Percentiles rank a stretch among this genome's conserved stretches.
Evolutionary conservation across 2,329 filamentous ascomycete genomes (phyloP).

Genomic region (Exophiala dermatitidis): DNA sequence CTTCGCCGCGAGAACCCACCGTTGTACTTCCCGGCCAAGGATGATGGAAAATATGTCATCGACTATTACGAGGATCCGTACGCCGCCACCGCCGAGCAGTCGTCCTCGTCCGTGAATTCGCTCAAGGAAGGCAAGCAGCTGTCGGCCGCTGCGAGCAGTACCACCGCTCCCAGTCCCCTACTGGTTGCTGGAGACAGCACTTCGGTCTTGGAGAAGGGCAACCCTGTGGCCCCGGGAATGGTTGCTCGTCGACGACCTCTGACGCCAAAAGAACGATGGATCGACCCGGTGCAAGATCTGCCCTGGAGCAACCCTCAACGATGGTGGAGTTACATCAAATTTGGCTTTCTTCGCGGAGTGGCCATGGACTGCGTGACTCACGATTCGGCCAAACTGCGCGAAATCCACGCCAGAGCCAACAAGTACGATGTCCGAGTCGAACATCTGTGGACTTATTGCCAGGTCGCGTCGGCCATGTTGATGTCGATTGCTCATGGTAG

Average conservation of each 20-base stretch:
- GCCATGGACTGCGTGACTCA: conserved; percentile 35
- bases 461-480: conserved; percentile 38
- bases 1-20: conserved; percentile 35
- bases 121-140: neutral
- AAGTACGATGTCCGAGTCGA: conserved; percentile 43
- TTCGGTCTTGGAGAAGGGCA: conserved; percentile 3
- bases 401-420: conserved; percentile 38
- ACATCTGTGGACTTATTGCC: conserved; percentile 43
- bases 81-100: neutral
- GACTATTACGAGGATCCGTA: conserved; percentile 15
- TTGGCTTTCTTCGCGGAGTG: neutral
- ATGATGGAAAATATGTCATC: neutral
- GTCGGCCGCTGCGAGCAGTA: neutral
- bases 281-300: conserved; percentile 14
- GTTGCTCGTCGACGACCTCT: conserved; percentile 2
- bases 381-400: conserved; percentile 35
- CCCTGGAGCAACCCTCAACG: conserved; percentile 11
- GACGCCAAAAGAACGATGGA: conserved; percentile 10
- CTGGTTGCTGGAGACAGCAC: neutral
- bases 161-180: neutral
- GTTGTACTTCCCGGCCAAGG: conserved; percentile 37
- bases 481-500: conserved; percentile 42
- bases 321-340: conserved; percentile 9
- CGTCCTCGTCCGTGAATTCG: neutral
- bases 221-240: neutral